Evolutionary conservation across 2,329 filamentous ascomycete species (phyloP), one percentile per base, ranked within the genome.

Genomic region (Xylariaceae sp.): DNA sequence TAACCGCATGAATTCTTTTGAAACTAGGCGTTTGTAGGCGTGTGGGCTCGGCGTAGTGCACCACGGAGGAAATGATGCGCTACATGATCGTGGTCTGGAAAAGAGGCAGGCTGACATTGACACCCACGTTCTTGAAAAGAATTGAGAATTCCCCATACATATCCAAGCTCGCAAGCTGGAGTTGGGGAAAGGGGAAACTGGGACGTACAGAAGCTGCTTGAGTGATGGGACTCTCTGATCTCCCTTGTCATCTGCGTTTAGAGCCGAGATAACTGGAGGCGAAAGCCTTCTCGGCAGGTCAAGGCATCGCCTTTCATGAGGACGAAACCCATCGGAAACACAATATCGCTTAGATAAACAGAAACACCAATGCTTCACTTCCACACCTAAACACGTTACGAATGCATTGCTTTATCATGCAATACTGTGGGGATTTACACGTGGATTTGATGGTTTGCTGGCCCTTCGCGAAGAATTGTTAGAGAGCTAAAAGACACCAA

Each of bases 1-100:
- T 38, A 16, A 38, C 9, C 9, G 22, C 22, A 28, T 28, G 22
- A 5, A 28, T 28, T 28, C 22, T 28, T 5, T 7, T 5, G 4
- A 28, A 28, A 28, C 22, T 7, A 28, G 22, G 22, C 22, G 22
- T 28, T 28, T 28, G 22, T 4, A 28, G 22, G 22, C 22, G 22
- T 55, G 48, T 36, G 47, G 50, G 53, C 41, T 48, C 48, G 58
- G 62, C 56, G 57, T 63, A 60, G 11, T 31, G 28, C 45, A 40
- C 42, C 19, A 31, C 34, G 42, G 38, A 40, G 46, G 16, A 41
- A 31, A 14, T 41, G 31, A 42, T 34, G 39, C 18, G 39, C 34
- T 40, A 28, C 46, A 13, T 31, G 17, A 31, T 38, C 46, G 19
- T 6, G 42, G 47, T 55, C 31, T 28, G 48, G 45, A 42, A 51